A percentile compares a stretch with the other conserved stretches of the same genome.
These are phyloP conservation scores for Metschnikowia orientalis DNA, from an alignment of 805 yeast species.

Conservation along the genomic window DNA sequence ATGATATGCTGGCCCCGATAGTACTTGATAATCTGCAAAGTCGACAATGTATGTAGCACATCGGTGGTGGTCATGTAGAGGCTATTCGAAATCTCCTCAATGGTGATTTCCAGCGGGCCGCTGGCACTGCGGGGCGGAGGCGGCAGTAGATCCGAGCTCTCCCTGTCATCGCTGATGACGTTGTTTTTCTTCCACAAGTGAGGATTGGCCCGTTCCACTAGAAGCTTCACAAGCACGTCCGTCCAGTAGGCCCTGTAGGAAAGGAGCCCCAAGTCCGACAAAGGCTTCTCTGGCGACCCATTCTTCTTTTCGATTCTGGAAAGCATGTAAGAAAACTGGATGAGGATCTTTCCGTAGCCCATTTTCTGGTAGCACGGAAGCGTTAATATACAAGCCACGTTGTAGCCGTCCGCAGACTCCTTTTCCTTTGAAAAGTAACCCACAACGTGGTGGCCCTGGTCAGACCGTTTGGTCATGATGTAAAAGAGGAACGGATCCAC, in stretches of 20 bases:
- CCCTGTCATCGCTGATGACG: slow-evolving; percentile 31
- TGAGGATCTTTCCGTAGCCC: slow-evolving; percentile 89
- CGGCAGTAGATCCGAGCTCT: slow-evolving; percentile 14
- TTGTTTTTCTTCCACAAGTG: slow-evolving; percentile 35
- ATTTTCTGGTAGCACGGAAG: slow-evolving; percentile 93
- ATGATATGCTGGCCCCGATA: slow-evolving; percentile 93
- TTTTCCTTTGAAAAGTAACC: slow-evolving; percentile 97
- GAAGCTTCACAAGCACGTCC: slow-evolving; percentile 70
- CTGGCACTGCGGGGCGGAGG: slow-evolving; percentile 18
- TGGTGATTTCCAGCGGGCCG: slow-evolving; percentile 53
- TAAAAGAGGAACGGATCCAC: slow-evolving; percentile 97
- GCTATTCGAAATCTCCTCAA: slow-evolving; percentile 81
- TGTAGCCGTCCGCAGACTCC: slow-evolving; percentile 91
- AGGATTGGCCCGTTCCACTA: slow-evolving; percentile 55
- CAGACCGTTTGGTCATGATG: slow-evolving; percentile 89
- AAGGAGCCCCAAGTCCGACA: slow-evolving; percentile 88
- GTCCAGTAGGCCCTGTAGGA: slow-evolving; percentile 97
- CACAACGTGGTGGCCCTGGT: slow-evolving; percentile 89
- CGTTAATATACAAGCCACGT: slow-evolving; percentile 95
- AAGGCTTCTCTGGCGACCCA: slow-evolving; percentile 97
- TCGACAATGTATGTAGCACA: slow-evolving; percentile 87
- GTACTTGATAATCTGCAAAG: slow-evolving; percentile 82
- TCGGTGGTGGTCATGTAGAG: slow-evolving; percentile 97
- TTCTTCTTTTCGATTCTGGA: slow-evolving; percentile 83
- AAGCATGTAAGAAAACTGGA: slow-evolving; percentile 89